Base-by-base conservation (phyloP, 169 alveolate genomes). In the Amoebophrya sp. region DNA sequence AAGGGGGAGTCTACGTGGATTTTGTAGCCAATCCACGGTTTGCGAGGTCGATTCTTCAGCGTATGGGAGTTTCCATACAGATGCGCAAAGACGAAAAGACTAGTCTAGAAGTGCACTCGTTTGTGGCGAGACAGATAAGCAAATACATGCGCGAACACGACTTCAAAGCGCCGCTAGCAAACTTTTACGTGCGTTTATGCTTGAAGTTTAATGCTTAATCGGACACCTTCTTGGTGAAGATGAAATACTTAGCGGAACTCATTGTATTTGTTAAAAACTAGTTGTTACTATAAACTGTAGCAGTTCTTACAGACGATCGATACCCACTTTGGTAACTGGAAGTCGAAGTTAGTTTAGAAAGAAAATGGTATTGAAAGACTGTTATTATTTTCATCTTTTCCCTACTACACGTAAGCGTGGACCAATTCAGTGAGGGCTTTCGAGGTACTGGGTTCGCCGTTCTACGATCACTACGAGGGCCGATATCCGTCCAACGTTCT, bases 101-200 rank as follows among this genome's bases (percentile, higher is more conserved):
- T 29, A 65, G n/a, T 36, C 39, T 36, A 6, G 83, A 65, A 26
- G 26, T 65, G 33, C 83, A 65, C 26, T 12, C 36, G 36, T 65
- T 65, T 26, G 33, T 65, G 36, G 0, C 83, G 33, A 6, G 0
- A 36, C 33, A 18, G 2, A 18, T 65, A 10, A 1, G 26, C 33
- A 65, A 65, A 65, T 65, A 26, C n/a, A 1, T 65, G 83, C 18
- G n/a, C 3, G 2, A 12, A 26, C 2, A 65, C 83, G 83, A 65
- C 83, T 65, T 26, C 83, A 65, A 65, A 26, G 83, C 83, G 83
- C 83, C 83, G 33, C 83, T 65, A 10, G n/a, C 83, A 6, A 65
- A 65, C 83, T 65, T 26, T 36, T 65, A 65, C 83, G 83, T 65
- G 36, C 83, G 76, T n/a, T n/a, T n/a, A n/a, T n/a, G n/a, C n/a